A percentile compares a stretch with the other conserved stretches of the same genome.
phyloP scores from a whole-genome alignment of 2,329 filamentous ascomycete species.

The Colletotrichum neosansevieriae region DNA sequence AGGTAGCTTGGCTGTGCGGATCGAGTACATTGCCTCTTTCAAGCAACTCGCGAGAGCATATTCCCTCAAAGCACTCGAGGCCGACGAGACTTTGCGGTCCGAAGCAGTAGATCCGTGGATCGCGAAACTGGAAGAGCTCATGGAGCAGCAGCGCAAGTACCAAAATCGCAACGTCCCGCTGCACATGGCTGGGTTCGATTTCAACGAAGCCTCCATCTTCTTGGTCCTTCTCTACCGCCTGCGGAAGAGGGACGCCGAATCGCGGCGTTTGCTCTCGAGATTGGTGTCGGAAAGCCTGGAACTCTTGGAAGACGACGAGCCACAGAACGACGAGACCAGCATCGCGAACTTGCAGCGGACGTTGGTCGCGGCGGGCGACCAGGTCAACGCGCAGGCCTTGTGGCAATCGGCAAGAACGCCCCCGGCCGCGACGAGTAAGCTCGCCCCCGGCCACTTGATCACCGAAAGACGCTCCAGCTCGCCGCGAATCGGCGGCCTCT shows the following conservation, averaged over 20 bases:
- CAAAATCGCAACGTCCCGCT: conserved; percentile 55
- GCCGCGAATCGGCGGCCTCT: conserved; percentile 29
- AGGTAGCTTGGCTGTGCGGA: conserved; percentile 54
- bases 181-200: conserved; percentile 55
- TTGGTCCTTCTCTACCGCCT: conserved; percentile 54
- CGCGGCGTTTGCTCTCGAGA: conserved; percentile 47
- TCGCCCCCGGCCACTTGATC: conserved; percentile 45
- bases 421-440: conserved; percentile 46
- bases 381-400: conserved; percentile 51
- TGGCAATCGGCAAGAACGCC: conserved; percentile 54
- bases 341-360: conserved; percentile 56
- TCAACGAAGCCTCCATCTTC: conserved; percentile 57
- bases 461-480: conserved; percentile 33
- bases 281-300: conserved; percentile 54
- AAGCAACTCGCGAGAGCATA: conserved; percentile 54
- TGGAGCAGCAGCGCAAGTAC: conserved; percentile 52
- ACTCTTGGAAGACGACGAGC: conserved; percentile 55
- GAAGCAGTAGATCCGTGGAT: conserved; percentile 49
- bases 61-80: conserved; percentile 36
- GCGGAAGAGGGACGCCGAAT: conserved; percentile 44
- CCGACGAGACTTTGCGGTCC: conserved; percentile 37
- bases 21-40: conserved; percentile 55
- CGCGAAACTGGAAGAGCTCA: conserved; percentile 50
- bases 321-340: conserved; percentile 56
- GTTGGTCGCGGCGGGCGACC: conserved; percentile 54